These are phyloP conservation scores for Annulohypoxylon bovei DNA, from an alignment of 495 filamentous ascomycete species.

Conservation along the genomic window DNA sequence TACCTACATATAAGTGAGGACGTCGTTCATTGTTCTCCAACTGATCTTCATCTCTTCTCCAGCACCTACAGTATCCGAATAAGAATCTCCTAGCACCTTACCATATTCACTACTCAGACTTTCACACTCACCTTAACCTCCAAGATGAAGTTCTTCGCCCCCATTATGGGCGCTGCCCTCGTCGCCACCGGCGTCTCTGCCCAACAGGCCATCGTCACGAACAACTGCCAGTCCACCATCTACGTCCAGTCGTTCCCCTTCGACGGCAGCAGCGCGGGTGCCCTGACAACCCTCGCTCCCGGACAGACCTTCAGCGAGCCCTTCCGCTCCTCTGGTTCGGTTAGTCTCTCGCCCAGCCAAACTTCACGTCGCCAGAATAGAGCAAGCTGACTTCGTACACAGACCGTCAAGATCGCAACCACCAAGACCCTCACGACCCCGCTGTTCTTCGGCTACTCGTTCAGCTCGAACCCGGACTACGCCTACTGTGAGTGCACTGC, in stretches of 20 bases:
- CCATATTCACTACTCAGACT: not conserved
- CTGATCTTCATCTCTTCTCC: not conserved
- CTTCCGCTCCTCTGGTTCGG: constrained; percentile 43
- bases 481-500: constrained; percentile 40
- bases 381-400: constrained; percentile 21
- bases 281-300: constrained; percentile 31
- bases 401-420: constrained; percentile 53
- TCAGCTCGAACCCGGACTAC: constrained; percentile 40
- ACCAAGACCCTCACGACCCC: constrained; percentile 46
- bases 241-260: constrained; percentile 46
- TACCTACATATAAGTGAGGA: constrained; percentile 3
- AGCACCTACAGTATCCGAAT: constrained; percentile 1
- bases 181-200: constrained; percentile 39
- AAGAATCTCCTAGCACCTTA: constrained; percentile 12
- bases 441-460: constrained; percentile 50
- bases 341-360: constrained; percentile 24
- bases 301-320: constrained; percentile 37
- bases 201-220: constrained; percentile 41
- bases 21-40: not conserved
- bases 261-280: constrained; percentile 38
- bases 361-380: not conserved
- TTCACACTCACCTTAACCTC: not conserved
- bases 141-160: constrained; percentile 39
- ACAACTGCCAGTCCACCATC: constrained; percentile 35
- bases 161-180: constrained; percentile 36